Evolutionary conservation across 768 basidiomycete species (phyloP).

Genomic region (Tremella yokohamensis): DNA sequence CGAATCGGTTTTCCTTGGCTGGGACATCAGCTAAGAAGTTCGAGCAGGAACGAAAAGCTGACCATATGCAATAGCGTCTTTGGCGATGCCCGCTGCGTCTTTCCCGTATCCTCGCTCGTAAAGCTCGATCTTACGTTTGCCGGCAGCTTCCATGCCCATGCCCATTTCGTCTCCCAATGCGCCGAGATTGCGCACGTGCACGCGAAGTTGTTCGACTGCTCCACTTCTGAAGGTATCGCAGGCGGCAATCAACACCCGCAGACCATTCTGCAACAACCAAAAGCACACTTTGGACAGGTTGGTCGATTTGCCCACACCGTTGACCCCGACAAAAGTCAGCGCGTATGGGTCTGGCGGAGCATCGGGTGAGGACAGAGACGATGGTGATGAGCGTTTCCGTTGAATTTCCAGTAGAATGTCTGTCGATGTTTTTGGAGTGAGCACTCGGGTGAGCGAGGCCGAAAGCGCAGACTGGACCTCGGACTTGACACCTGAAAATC

Average conservation of each 20-base stretch:
- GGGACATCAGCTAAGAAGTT: not conserved
- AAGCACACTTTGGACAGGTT: slow-evolving; percentile 98
- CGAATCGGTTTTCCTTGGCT: slow-evolving; percentile 87
- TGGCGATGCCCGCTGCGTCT: slow-evolving; percentile 97
- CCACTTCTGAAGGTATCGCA: slow-evolving; percentile 97
- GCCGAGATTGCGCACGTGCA: slow-evolving; percentile 90
- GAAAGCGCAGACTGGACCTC: slow-evolving; percentile 81
- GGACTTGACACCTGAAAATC: slow-evolving; percentile 66
- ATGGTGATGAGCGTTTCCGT: slow-evolving; percentile 61
- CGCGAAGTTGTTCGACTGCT: slow-evolving; percentile 93
- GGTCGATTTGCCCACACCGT: slow-evolving; percentile 98
- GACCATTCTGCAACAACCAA: slow-evolving; percentile 94
- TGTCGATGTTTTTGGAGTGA: slow-evolving; percentile 96
- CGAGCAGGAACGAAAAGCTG: slow-evolving; percentile 29
- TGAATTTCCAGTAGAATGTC: slow-evolving; percentile 90
- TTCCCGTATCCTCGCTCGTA: slow-evolving; percentile 97
- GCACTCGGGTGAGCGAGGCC: slow-evolving; percentile 80
- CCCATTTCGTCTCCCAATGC: slow-evolving; percentile 63
- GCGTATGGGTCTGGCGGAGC: slow-evolving; percentile 70
- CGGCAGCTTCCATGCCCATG: slow-evolving; percentile 56
- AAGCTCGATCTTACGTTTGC: slow-evolving; percentile 67
- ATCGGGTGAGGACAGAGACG: slow-evolving; percentile 69
- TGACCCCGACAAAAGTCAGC: slow-evolving; percentile 96
- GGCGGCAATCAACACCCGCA: slow-evolving; percentile 91
- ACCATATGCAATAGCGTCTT: slow-evolving; percentile 90